Percentiles rank a stretch among this genome's conserved stretches.
phyloP scores from a whole-genome alignment of 371 early-diverging fungal genomes.

The Haplosporangium sp. region DNA sequence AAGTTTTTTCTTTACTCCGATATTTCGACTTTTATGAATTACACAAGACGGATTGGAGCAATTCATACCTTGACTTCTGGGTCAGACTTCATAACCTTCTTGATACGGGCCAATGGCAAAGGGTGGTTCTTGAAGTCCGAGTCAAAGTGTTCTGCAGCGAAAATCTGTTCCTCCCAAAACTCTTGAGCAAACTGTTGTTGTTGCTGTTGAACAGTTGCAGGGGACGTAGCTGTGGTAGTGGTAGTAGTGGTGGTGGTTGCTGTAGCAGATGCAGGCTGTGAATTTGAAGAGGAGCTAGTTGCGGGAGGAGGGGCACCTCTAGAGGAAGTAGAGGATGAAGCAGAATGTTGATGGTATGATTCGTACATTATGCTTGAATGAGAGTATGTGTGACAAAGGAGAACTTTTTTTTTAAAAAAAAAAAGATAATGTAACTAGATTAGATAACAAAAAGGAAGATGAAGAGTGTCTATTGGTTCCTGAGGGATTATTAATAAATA shows the following conservation, averaged over 20 bases:
- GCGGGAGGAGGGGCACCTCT: neutral
- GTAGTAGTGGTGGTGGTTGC: neutral
- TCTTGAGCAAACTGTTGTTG: constrained; percentile 41
- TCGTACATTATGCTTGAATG: constrained; percentile 19
- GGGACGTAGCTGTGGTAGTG: no score
- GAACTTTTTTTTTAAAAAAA: neutral
- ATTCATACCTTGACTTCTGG: constrained; percentile 81
- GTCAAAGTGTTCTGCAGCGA: constrained; percentile 62
- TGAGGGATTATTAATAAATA: neutral
- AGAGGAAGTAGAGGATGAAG: constrained; percentile 1
- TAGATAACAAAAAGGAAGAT: neutral
- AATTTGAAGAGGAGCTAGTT: neutral
- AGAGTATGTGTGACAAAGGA: neutral
- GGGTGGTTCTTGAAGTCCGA: constrained; percentile 86
- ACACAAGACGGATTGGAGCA: no score
- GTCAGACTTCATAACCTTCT: constrained; percentile 97
- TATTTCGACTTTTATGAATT: no score
- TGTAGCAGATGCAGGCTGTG: neutral
- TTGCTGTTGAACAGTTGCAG: constrained; percentile 33
- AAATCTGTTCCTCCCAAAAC: constrained; percentile 69
- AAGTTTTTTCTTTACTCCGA: neutral
- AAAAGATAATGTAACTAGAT: no score
- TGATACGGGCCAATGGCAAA: constrained; percentile 93
- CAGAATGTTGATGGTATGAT: constrained; percentile 17
- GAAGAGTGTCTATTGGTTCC: constrained; percentile 4